These are phyloP conservation scores for Papiliotrema nemorosa DNA, from an alignment of 1,284 basidiomycete species.

Conservation along the genomic window DNA sequence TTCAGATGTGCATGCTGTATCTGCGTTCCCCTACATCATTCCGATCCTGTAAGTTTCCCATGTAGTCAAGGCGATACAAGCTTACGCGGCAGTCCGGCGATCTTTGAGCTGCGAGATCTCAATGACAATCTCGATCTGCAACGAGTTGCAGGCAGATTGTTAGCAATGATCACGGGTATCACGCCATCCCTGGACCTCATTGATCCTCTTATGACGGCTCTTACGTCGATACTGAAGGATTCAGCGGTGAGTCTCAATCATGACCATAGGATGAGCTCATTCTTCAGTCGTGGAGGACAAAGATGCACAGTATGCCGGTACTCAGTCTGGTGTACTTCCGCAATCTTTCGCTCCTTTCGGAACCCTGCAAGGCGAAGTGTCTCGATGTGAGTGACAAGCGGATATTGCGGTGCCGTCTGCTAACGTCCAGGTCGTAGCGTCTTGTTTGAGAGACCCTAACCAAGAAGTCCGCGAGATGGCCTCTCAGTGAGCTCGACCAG, in stretches of 20 bases:
- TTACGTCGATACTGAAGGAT: slow-evolving; percentile 48
- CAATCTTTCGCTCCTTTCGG: slow-evolving; percentile 72
- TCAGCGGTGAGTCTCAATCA: slow-evolving; percentile 35
- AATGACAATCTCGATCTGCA: slow-evolving; percentile 50
- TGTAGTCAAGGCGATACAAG: not conserved
- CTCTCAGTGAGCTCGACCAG: slow-evolving; percentile 55
- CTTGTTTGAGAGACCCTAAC: slow-evolving; percentile 83
- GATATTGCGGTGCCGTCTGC: slow-evolving; percentile 1
- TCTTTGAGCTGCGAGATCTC: slow-evolving; percentile 50
- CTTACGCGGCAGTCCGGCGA: slow-evolving; percentile 35
- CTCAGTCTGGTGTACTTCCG: slow-evolving; percentile 50
- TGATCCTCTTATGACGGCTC: slow-evolving; percentile 47
- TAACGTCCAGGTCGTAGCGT: slow-evolving; percentile 55
- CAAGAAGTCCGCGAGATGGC: slow-evolving; percentile 92
- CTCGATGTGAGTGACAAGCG: slow-evolving; percentile 59
- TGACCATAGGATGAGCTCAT: not conserved
- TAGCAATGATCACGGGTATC: slow-evolving; percentile 50
- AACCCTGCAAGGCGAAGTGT: slow-evolving; percentile 62
- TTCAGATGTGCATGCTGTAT: slow-evolving; percentile 69
- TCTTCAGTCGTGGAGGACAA: slow-evolving; percentile 51
- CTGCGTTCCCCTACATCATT: slow-evolving; percentile 70
- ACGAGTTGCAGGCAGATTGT: slow-evolving; percentile 45
- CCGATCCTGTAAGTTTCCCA: slow-evolving; percentile 65
- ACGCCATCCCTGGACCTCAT: slow-evolving; percentile 51
- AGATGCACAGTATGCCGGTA: slow-evolving; percentile 53